Evolutionary conservation across 2,329 filamentous ascomycete genomes (phyloP), one percentile per base, ranked within the genome.

Genomic region (Cordyceps javanica): DNA sequence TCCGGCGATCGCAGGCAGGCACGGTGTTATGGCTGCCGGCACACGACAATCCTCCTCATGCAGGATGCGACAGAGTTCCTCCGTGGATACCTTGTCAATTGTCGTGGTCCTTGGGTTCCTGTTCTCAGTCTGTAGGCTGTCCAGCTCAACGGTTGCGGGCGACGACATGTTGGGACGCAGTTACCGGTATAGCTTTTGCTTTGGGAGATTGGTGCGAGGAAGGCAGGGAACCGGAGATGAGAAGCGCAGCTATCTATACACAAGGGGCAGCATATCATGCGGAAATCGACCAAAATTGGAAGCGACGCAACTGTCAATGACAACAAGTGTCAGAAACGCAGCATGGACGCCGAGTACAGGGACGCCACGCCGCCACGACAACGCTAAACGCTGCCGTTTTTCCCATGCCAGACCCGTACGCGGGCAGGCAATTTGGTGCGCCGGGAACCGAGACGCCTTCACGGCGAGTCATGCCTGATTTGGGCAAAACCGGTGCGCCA

Each of bases 61-160:
- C n/a, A 63, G 48, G 23, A 63, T 70, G 30, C 55, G 61, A 42
- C 61, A 62, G 5, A 62, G 46, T 19, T 63, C 59, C 23, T 48
- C 34, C 11, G 61, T 60, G 19, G 60, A 59, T 11, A 63, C 52
- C 19, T 45, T 50, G 53, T 62, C 62, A 14, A 64, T 60, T 9
- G 19, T 46, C 3, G 55, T 51, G 16, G 60, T 62, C 16, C 59
- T 58, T 3, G 59, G 58, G 28, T 62, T 63, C 19, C 61, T 57
- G 10, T 59, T 54, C 39, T 64, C 62, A 13, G 62, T 64, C 49
- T 64, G 62, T 3, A 64, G 59, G 25, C 48, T 30, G 5, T 48
- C 56, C 8, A 63, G 57, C 16, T 62, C 59, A 26, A 60, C 48
- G 7, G 23, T 49, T 5, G 56, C 23, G 34, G 46, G 46, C 5